Evolutionary conservation across 306 rosid genomes (phyloP), one percentile per base, ranked within the genome.

Genomic region (Mucuna pruriens): DNA sequence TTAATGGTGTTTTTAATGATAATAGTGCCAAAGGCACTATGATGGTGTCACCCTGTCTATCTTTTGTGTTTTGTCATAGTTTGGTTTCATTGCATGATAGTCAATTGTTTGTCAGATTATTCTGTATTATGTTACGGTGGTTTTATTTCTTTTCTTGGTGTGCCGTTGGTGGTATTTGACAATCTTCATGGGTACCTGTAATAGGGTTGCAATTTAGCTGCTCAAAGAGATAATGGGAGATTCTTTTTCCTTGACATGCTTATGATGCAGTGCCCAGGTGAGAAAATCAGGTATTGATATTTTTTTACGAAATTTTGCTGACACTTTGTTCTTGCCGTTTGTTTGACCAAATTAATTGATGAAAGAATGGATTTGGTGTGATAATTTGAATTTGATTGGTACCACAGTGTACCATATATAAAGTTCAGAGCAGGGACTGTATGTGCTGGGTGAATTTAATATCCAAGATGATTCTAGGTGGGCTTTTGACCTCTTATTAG

Each of bases 201-300:
- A 11, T 84, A 95, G 99, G 98, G 99, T 61, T 95, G 98, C 89
- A 91, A 95, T 81, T 88, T 95, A 83, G 86, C 84, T 85, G 94
- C 92, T 75, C 97, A 89, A 76, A 95, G 94, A 81, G 96, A 92
- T 71, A 86, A 54, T 29, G 70, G 83, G 7, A 90, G 87, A 80
- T 87, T 95, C 77, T 33, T 88, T 65, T 95, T 95, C 88, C 76
- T 95, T 84, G 97, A 92, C 87, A 82, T 95, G 99, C 96, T 91
- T 79, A 73, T 75, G 87, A 80, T 86, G 65, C 97, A 90, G 73
- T 87, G 85, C 83, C 90, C 97, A 90, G 99, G 99, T 95, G 94
- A 95, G 97, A 83, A 84, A 78, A 51, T 77, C 79, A 82, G 90
- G 89, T 89, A 88, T 62, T 48, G 29, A 17, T 55, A 34, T 61